Base-by-base conservation (phyloP, 208 protist genomes). In the Wallacemonas rigidus region DNA sequence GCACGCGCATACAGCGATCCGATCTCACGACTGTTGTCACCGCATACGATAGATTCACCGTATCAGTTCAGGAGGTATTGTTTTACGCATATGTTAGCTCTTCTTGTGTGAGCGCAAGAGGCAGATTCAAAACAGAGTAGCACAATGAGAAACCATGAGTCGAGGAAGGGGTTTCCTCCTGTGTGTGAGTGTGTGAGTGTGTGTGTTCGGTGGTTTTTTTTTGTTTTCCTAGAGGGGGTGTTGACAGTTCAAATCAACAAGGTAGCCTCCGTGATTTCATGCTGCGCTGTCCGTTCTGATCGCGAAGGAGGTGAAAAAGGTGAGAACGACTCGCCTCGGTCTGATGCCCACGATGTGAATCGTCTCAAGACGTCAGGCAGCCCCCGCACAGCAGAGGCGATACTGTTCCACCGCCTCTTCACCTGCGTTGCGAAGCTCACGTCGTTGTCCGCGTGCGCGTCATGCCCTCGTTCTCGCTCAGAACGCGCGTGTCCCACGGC, bases 351-450 rank as follows among this genome's bases (percentile, higher is more conserved):
- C 45, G 45, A 50, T 12, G 8, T 14, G 8, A 50, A 7, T 6
- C n/a, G 51, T n/a, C 51, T 6, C n/a, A 56, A 5, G 5, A 1
- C 51, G 26, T 5, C 51, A 26, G 14, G 14, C 51, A 56, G 36
- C 5, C 17, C 56, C 38, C 56, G 56, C 17, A 62, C 17, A 41
- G 56, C 56, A 38, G 56, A 43, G 35, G 56, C 17, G 56, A 62
- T 5, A 15, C 56, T 62, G 56, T 17, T n/a, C 56, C 56, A 62
- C 5, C 56, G 56, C 8, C 56, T n/a, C 56, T 12, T 62, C 56
- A 41, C 17, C 56, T 62, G 56, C 35, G 56, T 6, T 38, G 36
- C 53, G 26, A 26, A 26, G 26, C 26, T 26, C 53, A 57, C 17
- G 53, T 15, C 26, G 53, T n/a, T n/a, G 15, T 57, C 53, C 15